Base-by-base conservation (phyloP, 306 rosid species). In the Castanea mollissima region DNA sequence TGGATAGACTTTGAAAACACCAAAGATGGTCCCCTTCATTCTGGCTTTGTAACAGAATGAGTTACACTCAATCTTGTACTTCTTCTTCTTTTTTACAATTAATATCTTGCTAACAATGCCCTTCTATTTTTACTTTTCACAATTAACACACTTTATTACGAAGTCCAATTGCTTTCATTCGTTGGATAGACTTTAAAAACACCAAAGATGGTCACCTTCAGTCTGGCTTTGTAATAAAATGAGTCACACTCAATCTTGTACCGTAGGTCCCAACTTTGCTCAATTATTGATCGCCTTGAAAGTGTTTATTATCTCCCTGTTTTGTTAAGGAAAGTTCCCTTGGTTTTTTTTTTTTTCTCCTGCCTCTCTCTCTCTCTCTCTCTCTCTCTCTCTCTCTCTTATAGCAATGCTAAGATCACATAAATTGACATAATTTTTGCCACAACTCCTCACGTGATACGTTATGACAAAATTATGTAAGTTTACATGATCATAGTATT, bases 361-460 rank as follows among this genome's bases (percentile, higher is more conserved):
- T 6, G 2, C 6, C 44, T 38, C 1, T 38, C 1, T 38, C 16
- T 6, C 8, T 38, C 44, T 38, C 1, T 38, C 1, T 38, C 16
- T 49, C 15, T 49, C 15, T 49, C 16, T 44, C 14, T 10, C 14
- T 46, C 15, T 0, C 49, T 71, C 16, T 6, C 8, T 34, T 1
- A 5, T 5, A 5, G 41, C 2, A 35, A 35, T 6, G 8, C 41
- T 41, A 41, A 0, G 12, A 8, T 8, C 3, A 41, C 46, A 41
- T 41, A 41, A 41, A 41, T 41, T 41, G 0, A 41, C 12, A 41
- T 41, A 41, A 41, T 41, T 41, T 8, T 41, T 41, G 1, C 1
- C 3, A 41, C 12, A 8, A 8, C 12, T 8, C 3, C 12, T 41
- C 12, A 8, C 46, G 0, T 11, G 0, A 1, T 0, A 38, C 8